These are phyloP conservation scores for Comarum palustre DNA, from an alignment of 306 rosid species.

Conservation along the genomic window DNA sequence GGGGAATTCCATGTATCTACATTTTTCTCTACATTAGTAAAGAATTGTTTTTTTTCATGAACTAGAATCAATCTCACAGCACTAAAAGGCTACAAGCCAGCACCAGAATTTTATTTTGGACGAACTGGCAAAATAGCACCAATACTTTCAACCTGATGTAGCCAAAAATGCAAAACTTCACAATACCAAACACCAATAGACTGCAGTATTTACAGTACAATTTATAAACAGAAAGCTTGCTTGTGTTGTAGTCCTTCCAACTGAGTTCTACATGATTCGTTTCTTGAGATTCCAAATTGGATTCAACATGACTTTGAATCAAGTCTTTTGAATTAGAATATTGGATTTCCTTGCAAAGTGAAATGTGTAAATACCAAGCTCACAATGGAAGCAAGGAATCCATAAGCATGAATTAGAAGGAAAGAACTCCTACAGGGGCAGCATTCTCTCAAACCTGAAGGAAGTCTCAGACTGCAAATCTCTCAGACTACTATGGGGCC, in stretches of 20 bases:
- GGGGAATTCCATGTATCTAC: background rate
- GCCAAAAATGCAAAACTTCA: background rate
- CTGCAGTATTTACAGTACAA: background rate
- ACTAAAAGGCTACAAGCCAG: background rate
- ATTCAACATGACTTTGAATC: background rate
- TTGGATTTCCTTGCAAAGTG: slow-evolving; percentile 19
- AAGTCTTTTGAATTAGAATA: background rate
- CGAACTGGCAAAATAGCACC: background rate
- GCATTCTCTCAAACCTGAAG: background rate
- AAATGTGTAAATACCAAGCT: slow-evolving; percentile 13
- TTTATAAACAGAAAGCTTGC: background rate
- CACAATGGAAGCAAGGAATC: slow-evolving; percentile 34
- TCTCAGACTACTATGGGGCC: slow-evolving; percentile 14
- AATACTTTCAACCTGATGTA: background rate
- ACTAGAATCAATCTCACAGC: background rate
- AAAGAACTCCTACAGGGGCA: background rate
- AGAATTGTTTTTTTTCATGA: background rate
- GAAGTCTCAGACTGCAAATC: background rate
- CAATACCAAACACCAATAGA: background rate
- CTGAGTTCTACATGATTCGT: background rate
- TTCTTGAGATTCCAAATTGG: background rate
- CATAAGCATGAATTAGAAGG: background rate
- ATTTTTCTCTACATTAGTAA: background rate
- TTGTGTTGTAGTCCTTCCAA: background rate
- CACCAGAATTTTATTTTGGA: background rate